A percentile compares a stretch with the other conserved stretches of the same genome.
Conservation (phyloP, 768 basidiomycete genomes). For the Pleurotus citrinopileatus region DNA sequence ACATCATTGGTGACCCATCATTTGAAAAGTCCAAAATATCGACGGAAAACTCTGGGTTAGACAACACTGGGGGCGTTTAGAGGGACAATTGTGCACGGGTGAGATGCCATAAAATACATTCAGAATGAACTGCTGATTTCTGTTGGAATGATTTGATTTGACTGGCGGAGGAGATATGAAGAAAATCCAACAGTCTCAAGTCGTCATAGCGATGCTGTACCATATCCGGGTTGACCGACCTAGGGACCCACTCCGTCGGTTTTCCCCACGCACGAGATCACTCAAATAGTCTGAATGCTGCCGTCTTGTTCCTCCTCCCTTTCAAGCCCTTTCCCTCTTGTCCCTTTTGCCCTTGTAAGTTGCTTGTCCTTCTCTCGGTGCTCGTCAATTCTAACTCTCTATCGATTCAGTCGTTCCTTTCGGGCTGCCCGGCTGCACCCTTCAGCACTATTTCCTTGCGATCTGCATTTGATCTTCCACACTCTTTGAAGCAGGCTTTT, state of each 20-base stretch:
- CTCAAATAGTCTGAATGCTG: conserved; percentile 6
- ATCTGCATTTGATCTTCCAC: conserved; percentile 32
- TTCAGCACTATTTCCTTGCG: conserved; percentile 38
- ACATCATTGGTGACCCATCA: not conserved
- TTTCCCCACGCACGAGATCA: conserved; percentile 9
- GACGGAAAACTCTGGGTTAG: not conserved
- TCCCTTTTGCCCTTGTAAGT: conserved; percentile 5
- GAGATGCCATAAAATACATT: not conserved
- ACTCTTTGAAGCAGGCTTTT: conserved; percentile 28
- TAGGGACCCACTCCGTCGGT: conserved; percentile 5
- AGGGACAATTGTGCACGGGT: not conserved
- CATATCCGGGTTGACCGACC: conserved; percentile 12
- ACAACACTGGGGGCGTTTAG: not conserved
- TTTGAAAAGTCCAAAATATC: not conserved
- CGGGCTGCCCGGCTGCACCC: conserved; percentile 76
- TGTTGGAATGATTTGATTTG: conserved; percentile 9
- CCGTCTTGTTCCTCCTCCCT: conserved; percentile 7
- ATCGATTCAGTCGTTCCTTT: conserved; percentile 26
- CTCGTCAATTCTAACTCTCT: not conserved
- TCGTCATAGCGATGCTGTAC: conserved; percentile 5
- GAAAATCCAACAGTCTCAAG: not conserved
- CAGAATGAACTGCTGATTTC: not conserved
- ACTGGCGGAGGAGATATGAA: conserved; percentile 1
- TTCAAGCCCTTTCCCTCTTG: conserved; percentile 3
- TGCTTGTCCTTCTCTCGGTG: not conserved